Evolutionary conservation across 768 basidiomycete species (phyloP), one percentile per base, ranked within the genome.

Genomic region (Crassisporium funariophilum): DNA sequence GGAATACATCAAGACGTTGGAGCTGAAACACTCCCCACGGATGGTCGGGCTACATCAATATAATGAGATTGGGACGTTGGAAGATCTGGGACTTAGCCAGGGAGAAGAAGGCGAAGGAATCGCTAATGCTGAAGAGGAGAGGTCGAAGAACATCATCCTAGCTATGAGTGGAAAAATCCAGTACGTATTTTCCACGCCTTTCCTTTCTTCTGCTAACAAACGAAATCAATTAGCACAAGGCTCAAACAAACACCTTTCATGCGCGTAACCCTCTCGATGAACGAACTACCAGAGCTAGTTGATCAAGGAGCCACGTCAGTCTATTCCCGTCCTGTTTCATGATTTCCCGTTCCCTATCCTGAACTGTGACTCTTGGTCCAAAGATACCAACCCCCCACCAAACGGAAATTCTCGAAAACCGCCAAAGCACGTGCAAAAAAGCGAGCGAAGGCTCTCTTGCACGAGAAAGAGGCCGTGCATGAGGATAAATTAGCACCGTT

Each of bases 1-100:
- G 20, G 87, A 91, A 59, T 91, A 82, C 58, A 50, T 88, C 44
- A 81, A 81, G 45, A 61, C 60, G 12, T 68, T 85, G 5, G 75
- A 75, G 33, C 53, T 63, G 15, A 75, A 66, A 10, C 63, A 57
- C 25, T 73, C 71, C 2, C 62, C 64, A n/a, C 69, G 71, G 35
- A 59, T 70, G 20, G 62, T 64, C 3, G 88, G 88, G 3, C 64
- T 91, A 24, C 78, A 88, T 58, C 89, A 91, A 60, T 91, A 90
- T 67, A 91, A 90, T 52, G 76, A 86, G 44, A 65, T 90, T 9
- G 79, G 81, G 0, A 77, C 58, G 34, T 63, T 90, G 20, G 81
- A 82, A 46, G 74, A 71, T 3, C 52, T 70, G 9, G 71, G 63
- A 31, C 19, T 49, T 5, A 13, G 25, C 15, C 19, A 31, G 1